Conservation (phyloP, 495 filamentous ascomycete species). For the Aspergillus carlsbadensis region DNA sequence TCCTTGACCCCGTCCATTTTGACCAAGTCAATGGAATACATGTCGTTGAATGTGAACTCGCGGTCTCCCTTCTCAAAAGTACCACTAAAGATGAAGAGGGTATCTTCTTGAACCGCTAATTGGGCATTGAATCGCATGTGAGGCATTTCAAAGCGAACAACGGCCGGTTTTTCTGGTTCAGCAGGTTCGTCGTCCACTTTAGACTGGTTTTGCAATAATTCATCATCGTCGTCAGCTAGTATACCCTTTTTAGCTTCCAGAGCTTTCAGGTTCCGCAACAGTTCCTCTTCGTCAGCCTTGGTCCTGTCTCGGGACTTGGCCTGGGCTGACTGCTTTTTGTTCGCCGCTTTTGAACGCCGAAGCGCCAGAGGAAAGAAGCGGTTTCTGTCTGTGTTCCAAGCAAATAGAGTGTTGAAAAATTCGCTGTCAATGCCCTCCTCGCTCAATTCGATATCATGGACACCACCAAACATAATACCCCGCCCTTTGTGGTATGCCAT, state of each 20-base stretch:
- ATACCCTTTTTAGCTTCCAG: conserved; percentile 67
- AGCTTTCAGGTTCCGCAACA: conserved; percentile 78
- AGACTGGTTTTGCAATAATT: conserved; percentile 43
- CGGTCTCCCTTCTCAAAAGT: conserved; percentile 93
- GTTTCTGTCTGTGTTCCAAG: conserved; percentile 93
- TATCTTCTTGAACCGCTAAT: conserved; percentile 86
- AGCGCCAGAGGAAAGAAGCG: conserved; percentile 84
- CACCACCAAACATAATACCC: conserved; percentile 90
- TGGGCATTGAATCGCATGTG: conserved; percentile 87
- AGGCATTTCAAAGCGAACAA: conserved; percentile 71
- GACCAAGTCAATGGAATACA: conserved; percentile 87
- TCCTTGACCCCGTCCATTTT: conserved; percentile 91
- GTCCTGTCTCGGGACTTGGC: conserved; percentile 64
- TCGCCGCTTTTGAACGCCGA: conserved; percentile 60
- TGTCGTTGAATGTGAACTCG: conserved; percentile 91
- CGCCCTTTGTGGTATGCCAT: conserved; percentile 92
- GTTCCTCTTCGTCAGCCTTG: conserved; percentile 84
- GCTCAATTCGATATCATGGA: conserved; percentile 88
- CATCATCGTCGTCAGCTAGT: conserved; percentile 52
- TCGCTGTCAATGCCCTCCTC: conserved; percentile 96
- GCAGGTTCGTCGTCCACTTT: conserved; percentile 54
- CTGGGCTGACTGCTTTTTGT: conserved; percentile 58
- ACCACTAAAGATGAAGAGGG: conserved; percentile 89
- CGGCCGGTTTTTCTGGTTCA: conserved; percentile 45
- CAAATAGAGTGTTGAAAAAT: conserved; percentile 86